Evolutionary conservation across 805 yeast species (phyloP), one percentile per base, ranked within the genome.

Genomic region (Zygoascus flipseniorum): DNA sequence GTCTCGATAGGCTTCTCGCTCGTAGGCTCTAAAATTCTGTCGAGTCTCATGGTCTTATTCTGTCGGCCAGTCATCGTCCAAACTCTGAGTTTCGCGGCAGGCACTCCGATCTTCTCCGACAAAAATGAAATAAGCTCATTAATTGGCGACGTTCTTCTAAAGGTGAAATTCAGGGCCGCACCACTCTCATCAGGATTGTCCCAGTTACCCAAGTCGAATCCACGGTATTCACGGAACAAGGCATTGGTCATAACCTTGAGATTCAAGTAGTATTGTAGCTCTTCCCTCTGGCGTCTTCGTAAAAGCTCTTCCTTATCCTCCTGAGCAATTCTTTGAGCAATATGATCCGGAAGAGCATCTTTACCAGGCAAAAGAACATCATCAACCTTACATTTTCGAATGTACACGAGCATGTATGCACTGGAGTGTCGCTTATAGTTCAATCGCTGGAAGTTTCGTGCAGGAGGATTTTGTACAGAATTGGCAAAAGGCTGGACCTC

Each of bases 381-480:
- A 1, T 73, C 75, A 41, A 81, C 68, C 42, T 78, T 78, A 1
- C 78, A 71, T 63, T 86, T 81, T 52, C 95, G 77, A 57, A 90
- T 78, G 65, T 93, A 93, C 2, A 93, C 98, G 69, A 93, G 78
- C 99, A 93, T 93, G 65, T 93, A 93, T 1, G 99, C 99, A 43
- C 93, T 87, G 0, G 98, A 90, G 41, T 89, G 93, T 47, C 96
- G 81, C 59, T 87, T 80, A 31, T 86, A 71, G 46, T 77, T 74
- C 54, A 60, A 55, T 28, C 64, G 61, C 23, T 56, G 53, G 71
- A 85, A 69, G 50, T 70, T 72, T 43, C 28, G 18, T 13, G 53
- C 54, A 1, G 52, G 46, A 16, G 52, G 52, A 8, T 42, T 23
- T 10, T 18, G 23, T 9, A 42, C 42, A 43, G 47, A 20, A 26